Evolutionary conservation across 345 rosid genomes (phyloP).

Genomic region (Kernera saxatilis): DNA sequence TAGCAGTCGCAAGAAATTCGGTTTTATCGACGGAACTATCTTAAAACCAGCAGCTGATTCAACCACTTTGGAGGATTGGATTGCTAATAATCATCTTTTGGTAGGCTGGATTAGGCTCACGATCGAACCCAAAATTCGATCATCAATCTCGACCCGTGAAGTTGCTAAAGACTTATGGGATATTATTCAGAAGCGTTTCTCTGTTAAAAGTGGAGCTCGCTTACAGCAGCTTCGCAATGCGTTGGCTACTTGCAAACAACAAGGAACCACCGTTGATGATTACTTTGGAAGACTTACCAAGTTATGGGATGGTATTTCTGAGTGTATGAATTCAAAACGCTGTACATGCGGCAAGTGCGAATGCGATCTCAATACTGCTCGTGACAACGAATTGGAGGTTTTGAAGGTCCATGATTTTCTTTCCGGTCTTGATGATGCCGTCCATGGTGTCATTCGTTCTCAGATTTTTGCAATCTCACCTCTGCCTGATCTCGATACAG

Average conservation of each 20-base stretch:
- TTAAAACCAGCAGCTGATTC: too few species aligned
- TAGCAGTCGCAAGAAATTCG: too few species aligned
- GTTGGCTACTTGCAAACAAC: not conserved
- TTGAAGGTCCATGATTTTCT: too few species aligned
- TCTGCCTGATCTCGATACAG: not conserved
- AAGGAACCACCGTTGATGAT: not conserved
- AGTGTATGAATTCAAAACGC: not conserved
- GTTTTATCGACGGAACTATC: too few species aligned
- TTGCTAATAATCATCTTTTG: not conserved
- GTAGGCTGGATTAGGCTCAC: not conserved
- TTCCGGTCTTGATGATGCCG: too few species aligned
- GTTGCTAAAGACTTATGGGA: not conserved
- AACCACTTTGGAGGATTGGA: too few species aligned
- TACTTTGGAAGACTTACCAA: not conserved
- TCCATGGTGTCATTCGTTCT: not conserved
- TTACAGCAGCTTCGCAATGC: not conserved
- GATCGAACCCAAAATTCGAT: not conserved
- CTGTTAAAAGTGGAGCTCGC: not conserved
- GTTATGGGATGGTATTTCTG: not conserved
- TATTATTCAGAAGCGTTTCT: not conserved
- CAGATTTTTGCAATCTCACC: not conserved
- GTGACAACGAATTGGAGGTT: too few species aligned
- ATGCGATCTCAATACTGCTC: not conserved
- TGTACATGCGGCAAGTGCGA: not conserved
- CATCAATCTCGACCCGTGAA: not conserved